These are phyloP conservation scores for Aureobasidium leucospermi DNA, from an alignment of 2,329 filamentous ascomycete species.

Conservation along the genomic window DNA sequence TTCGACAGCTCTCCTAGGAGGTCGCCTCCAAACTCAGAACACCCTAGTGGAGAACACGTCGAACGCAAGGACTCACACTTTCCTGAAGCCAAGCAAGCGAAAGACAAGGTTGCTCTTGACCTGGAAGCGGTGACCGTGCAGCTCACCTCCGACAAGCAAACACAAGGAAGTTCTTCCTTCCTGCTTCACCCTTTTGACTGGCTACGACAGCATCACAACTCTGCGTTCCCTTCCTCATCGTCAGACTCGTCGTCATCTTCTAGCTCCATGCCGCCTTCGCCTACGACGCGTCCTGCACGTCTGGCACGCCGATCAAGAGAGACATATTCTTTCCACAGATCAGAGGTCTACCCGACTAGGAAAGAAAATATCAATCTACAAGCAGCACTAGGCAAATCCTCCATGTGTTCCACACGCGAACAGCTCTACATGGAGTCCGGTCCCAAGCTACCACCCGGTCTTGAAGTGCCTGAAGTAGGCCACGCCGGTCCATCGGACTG, in stretches of 20 bases:
- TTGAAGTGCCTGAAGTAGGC: background rate
- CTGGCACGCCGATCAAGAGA: background rate
- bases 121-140: background rate
- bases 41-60: background rate
- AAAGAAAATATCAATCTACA: background rate
- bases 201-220: background rate
- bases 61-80: conserved; percentile 9
- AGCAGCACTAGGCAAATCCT: no score
- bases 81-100: background rate
- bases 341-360: background rate
- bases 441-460: background rate
- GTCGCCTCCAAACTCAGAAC: background rate
- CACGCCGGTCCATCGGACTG: background rate
- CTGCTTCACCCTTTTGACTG: background rate
- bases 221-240: background rate
- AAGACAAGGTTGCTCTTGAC: background rate
- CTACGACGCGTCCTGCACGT: background rate
- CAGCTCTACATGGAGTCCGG: background rate
- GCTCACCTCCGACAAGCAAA: background rate
- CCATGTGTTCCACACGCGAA: background rate
- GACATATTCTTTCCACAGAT: background rate
- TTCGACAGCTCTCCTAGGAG: background rate
- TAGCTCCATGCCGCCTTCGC: background rate
- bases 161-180: background rate
- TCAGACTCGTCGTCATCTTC: background rate